These are phyloP conservation scores for Vigna hirtella DNA, from an alignment of 306 rosid genomes.

Conservation along the genomic window DNA sequence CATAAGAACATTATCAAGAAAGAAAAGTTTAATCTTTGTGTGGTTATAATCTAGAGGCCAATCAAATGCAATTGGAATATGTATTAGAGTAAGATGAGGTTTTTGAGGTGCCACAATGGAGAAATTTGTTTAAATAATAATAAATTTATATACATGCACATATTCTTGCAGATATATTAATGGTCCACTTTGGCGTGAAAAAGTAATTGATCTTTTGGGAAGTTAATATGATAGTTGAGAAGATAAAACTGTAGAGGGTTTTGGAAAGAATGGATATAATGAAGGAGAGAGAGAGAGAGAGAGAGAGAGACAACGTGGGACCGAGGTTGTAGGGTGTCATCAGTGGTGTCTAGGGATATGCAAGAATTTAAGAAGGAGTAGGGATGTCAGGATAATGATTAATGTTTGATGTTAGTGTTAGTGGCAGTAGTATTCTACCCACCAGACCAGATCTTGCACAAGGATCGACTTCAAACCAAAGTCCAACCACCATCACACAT, in stretches of 20 bases:
- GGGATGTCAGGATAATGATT: conserved; percentile 38
- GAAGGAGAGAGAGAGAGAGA: not conserved
- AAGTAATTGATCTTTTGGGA: conserved; percentile 50
- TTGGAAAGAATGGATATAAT: conserved; percentile 7
- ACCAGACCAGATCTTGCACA: conserved; percentile 10
- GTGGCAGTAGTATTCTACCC: conserved; percentile 17
- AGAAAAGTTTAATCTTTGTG: conserved; percentile 33
- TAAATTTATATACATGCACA: not conserved
- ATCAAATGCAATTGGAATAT: conserved; percentile 33
- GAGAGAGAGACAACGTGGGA: not conserved
- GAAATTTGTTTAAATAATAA: conserved; percentile 17
- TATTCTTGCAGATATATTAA: conserved; percentile 11
- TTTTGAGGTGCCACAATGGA: conserved; percentile 26
- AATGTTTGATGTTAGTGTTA: conserved; percentile 28
- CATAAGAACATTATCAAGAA: conserved; percentile 40
- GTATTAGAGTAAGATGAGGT: conserved; percentile 47
- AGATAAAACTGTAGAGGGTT: not conserved
- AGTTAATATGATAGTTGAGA: no score
- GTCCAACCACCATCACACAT: not conserved
- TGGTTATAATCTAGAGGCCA: conserved; percentile 32
- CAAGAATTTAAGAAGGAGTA: conserved; percentile 37
- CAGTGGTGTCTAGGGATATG: conserved; percentile 38
- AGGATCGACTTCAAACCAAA: not conserved
- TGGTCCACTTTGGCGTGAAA: conserved; percentile 35
- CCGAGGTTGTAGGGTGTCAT: conserved; percentile 22